These are phyloP conservation scores for Cyclotella distinguenda DNA, from an alignment of 108 stramenopile genomes.

Conservation along the genomic window DNA sequence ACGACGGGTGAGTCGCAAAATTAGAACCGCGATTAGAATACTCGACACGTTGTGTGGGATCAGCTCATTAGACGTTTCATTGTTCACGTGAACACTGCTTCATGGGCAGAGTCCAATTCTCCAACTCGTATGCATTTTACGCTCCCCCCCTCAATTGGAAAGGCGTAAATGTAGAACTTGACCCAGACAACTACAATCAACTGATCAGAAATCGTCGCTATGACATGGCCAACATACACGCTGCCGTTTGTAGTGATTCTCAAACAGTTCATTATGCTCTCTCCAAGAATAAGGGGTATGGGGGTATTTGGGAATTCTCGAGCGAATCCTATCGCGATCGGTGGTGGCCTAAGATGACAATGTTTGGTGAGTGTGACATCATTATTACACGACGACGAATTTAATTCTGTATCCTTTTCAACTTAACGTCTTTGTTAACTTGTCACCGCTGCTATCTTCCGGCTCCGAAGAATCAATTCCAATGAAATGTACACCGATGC, in stretches of 20 bases:
- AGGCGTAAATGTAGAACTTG: constrained; percentile 38
- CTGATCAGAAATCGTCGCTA: constrained; percentile 27
- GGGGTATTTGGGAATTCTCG: constrained; percentile 40
- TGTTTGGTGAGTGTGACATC: too few relatives aligned
- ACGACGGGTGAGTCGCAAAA: constrained; percentile 18
- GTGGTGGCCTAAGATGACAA: constrained; percentile 37
- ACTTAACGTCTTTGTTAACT: too few relatives aligned
- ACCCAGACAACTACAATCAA: constrained; percentile 28
- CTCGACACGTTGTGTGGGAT: too few relatives aligned
- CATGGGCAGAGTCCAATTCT: constrained; percentile 3
- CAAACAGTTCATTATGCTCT: constrained; percentile 33
- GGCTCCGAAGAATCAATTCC: constrained; percentile 36
- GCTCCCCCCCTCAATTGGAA: constrained; percentile 20
- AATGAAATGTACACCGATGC: constrained; percentile 35
- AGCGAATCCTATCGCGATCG: constrained; percentile 22
- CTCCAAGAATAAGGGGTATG: constrained; percentile 4
- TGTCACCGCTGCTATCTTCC: too few relatives aligned
- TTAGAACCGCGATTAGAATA: too few relatives aligned
- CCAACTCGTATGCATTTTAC: constrained; percentile 33
- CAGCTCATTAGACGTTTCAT: neutral
- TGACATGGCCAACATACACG: constrained; percentile 38
- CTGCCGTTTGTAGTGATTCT: constrained; percentile 36
- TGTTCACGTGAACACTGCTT: neutral
- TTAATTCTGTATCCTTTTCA: too few relatives aligned
- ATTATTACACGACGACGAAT: too few relatives aligned